Evolutionary conservation across 225 moss, liverwort and hornwort species (phyloP), one percentile per base, ranked within the genome.

Genomic region (Anthoceros angustus): DNA sequence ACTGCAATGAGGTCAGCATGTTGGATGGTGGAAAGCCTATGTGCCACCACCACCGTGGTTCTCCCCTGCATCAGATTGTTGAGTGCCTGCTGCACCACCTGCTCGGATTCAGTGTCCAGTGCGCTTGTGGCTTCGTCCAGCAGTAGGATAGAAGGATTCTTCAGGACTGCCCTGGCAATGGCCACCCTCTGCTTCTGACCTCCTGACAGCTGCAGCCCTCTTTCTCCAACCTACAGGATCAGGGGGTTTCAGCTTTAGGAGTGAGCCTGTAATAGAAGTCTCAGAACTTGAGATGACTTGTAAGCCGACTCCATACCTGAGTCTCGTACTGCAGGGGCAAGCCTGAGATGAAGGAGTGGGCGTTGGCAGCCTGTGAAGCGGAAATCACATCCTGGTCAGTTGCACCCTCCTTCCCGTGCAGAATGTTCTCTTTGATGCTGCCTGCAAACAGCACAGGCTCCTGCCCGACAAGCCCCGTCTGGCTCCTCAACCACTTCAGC

Each of bases 111-210:
- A 4, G 80, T 72, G 20, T 80, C 80, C 67, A 80, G 61, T 12
- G 80, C 77, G 42, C 80, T 80, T 2, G 80, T 80, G 69, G 80
- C 77, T 64, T 80, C 80, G 67, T 80, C 80, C 43, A 80, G 69
- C 55, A 80, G 77, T 64, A 80, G 67, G 42, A 80, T 70, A 0
- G 77, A 74, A 21, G 80, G 80, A 55, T 80, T 80, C 55, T 77
- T 80, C 14, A 80, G 74, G 70, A 80, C 62, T 5, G 80, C 80
- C 16, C 80, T 71, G 2, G 77, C 80, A 7, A 80, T 80, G 3
- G 80, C 80, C 14, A 80, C 74, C 65, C 80, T 70, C 67, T 80
- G 80, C 70, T 80, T 80, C 70, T 80, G 80, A 40, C 80, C 80
- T 39, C 80, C 80, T 6, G 80, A 80, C 64, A 80, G 74, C 42